Evolutionary conservation across 345 rosid genomes (phyloP).

Genomic region (Combretum micranthum): DNA sequence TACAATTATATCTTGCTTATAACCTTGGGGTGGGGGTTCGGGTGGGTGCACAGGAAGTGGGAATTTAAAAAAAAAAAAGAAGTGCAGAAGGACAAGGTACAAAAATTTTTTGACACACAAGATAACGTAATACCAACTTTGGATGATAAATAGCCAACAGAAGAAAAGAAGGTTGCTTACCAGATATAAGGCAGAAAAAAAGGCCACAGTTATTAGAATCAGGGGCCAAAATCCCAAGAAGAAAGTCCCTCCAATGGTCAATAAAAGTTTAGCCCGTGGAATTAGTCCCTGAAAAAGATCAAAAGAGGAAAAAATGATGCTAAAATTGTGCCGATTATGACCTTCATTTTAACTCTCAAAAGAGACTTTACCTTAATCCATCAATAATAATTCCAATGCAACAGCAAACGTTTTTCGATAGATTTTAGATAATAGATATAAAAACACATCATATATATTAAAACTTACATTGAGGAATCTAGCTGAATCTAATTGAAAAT

Average conservation of each 20-base stretch:
- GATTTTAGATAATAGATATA: no score
- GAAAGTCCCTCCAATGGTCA: constrained; percentile 84
- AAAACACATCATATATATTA: no score
- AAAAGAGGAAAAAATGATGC: constrained; percentile 4
- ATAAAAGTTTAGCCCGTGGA: constrained; percentile 79
- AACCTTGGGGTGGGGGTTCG: no score
- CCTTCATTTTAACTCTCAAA: neutral
- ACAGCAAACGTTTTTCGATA: no score
- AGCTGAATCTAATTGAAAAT: no score
- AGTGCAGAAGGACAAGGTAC: neutral
- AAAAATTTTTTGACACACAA: neutral
- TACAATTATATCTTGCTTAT: no score
- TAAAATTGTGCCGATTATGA: neutral
- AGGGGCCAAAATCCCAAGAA: constrained; percentile 83
- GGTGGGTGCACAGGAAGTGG: no score
- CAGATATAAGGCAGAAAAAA: constrained; percentile 67
- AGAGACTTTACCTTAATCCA: neutral
- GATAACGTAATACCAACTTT: neutral
- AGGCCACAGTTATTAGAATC: constrained; percentile 57
- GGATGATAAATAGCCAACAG: neutral
- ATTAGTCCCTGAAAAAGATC: constrained; percentile 69
- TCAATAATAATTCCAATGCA: no score
- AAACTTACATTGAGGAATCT: no score
- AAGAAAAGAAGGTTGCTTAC: constrained; percentile 38
- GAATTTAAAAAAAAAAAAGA: no score